These are phyloP conservation scores for Papilionanthe hybrid DNA, from an alignment of 116 monocot genomes.

Conservation along the genomic window DNA sequence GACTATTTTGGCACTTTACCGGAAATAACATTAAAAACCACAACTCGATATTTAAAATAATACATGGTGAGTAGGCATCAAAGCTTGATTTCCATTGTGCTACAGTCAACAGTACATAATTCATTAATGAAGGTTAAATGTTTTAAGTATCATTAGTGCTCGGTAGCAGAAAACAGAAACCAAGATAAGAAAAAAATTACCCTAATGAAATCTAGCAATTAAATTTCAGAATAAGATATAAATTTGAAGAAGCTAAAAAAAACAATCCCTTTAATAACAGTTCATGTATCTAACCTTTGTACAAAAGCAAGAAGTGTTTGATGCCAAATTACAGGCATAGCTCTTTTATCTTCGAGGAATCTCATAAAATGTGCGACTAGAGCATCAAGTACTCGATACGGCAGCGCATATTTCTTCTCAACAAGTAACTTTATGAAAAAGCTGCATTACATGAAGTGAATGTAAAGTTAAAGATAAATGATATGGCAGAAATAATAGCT, in stretches of 20 bases:
- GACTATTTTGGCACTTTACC: too few relatives aligned
- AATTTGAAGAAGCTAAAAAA: neutral
- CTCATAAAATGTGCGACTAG: slow-evolving; percentile 85
- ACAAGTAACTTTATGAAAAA: slow-evolving; percentile 94
- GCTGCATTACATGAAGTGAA: slow-evolving; percentile 38
- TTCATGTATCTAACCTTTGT: slow-evolving; percentile 58
- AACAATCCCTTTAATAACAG: neutral
- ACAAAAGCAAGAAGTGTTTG: slow-evolving; percentile 95
- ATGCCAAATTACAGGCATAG: slow-evolving; percentile 99
- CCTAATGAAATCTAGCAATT: neutral
- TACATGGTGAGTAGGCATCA: neutral
- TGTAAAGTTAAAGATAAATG: neutral
- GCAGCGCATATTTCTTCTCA: slow-evolving; percentile 96
- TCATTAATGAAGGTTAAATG: neutral
- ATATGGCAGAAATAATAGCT: neutral
- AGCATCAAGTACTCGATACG: slow-evolving; percentile 91
- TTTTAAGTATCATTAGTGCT: neutral
- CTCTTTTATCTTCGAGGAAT: slow-evolving; percentile 67
- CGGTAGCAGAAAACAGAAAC: slow-evolving; percentile 1
- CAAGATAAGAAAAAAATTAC: neutral
- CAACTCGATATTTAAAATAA: neutral
- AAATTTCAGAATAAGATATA: neutral
- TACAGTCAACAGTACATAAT: neutral
- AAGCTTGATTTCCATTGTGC: neutral
- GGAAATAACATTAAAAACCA: neutral